A percentile compares a stretch with the other conserved stretches of the same genome.
Conservation (phyloP, 73 alveolate species). For the Tetrahymena thermophila region DNA sequence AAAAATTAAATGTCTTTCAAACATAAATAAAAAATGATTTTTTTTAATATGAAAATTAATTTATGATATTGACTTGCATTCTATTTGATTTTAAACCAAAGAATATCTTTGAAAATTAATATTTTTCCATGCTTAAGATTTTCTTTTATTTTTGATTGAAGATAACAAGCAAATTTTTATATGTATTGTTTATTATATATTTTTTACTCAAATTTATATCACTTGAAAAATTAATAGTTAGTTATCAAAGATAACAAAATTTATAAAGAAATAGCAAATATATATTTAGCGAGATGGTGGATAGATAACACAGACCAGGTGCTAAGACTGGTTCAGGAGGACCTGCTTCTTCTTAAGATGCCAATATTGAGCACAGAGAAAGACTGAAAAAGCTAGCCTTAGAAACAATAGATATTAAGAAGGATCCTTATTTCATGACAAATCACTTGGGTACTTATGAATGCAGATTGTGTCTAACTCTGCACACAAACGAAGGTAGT, state of each 20-base stretch:
- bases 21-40: too few species aligned
- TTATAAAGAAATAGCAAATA: not conserved
- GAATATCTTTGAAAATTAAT: too few species aligned
- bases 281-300: slow-evolving; percentile 49
- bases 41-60: too few species aligned
- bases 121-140: too few species aligned
- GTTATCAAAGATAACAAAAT: not conserved
- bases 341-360: slow-evolving; percentile 68
- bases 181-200: not conserved
- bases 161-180: not conserved
- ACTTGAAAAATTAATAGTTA: too few species aligned
- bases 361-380: slow-evolving; percentile 89
- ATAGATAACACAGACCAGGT: slow-evolving; percentile 83
- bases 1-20: too few species aligned
- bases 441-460: slow-evolving; percentile 99
- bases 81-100: too few species aligned
- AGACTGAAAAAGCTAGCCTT: slow-evolving; percentile 90
- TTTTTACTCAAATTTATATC: not conserved
- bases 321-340: slow-evolving; percentile 89
- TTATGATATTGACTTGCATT: too few species aligned
- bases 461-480: slow-evolving; percentile 98
- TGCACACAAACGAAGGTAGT: slow-evolving; percentile 96
- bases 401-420: slow-evolving; percentile 95
- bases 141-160: not conserved
- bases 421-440: slow-evolving; percentile 97